Evolutionary conservation across 495 filamentous ascomycete genomes (phyloP).

Genomic region (Bathelium albidoporum): DNA sequence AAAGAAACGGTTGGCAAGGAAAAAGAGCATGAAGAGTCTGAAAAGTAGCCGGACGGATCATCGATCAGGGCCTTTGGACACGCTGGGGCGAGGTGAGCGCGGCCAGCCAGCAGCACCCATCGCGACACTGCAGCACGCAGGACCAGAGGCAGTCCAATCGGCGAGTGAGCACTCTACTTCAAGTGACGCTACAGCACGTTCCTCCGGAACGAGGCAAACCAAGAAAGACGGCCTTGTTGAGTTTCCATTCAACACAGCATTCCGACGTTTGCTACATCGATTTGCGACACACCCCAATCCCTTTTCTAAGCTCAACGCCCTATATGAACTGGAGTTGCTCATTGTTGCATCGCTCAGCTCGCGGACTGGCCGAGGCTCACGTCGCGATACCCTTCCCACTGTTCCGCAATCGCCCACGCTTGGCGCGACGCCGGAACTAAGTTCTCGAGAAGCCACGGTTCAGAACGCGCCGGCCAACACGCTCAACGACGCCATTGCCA

Average conservation of each 20-base stretch:
- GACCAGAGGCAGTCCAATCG: conserved; percentile 28
- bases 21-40: conserved; percentile 40
- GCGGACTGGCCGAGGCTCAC: conserved; percentile 19
- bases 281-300: conserved; percentile 89
- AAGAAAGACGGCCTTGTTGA: conserved; percentile 32
- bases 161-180: conserved; percentile 32
- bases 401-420: conserved; percentile 29
- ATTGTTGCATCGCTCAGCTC: conserved; percentile 66
- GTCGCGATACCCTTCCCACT: conserved; percentile 24
- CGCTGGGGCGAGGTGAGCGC: conserved; percentile 33
- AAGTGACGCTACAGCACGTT: conserved; percentile 33
- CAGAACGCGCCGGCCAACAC: conserved; percentile 27
- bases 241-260: conserved; percentile 45
- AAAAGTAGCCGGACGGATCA: conserved; percentile 25
- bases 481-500: conserved; percentile 56
- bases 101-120: conserved; percentile 38
- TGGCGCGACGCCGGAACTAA: conserved; percentile 24
- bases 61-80: conserved; percentile 25
- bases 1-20: conserved; percentile 45
- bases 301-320: conserved; percentile 69
- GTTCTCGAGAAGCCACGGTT: conserved; percentile 26
- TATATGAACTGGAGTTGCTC: conserved; percentile 72
- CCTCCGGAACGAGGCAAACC: conserved; percentile 24
- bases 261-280: conserved; percentile 67
- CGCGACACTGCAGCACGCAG: conserved; percentile 36